Percentiles rank a stretch among this genome's conserved stretches.
phyloP scores from a whole-genome alignment of 352 stramenopile species.

The Plasmopara halstedii region DNA sequence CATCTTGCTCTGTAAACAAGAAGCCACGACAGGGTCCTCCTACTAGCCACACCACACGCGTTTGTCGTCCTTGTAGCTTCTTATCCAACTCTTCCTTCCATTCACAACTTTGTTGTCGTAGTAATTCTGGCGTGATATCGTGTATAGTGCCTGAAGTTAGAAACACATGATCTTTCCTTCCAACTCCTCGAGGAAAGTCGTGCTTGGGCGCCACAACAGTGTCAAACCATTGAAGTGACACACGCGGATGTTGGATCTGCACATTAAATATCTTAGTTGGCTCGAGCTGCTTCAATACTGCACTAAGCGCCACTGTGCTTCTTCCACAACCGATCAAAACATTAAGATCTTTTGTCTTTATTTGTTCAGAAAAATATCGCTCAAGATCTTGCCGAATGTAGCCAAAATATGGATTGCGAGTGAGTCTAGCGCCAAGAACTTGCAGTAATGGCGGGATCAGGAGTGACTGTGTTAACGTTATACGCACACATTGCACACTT shows the following conservation, averaged over 20 bases:
- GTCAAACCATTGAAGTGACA: constrained; percentile 45
- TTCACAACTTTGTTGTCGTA: constrained; percentile 19
- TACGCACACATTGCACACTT: constrained; percentile 13
- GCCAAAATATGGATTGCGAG: constrained; percentile 39
- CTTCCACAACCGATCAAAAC: constrained; percentile 68
- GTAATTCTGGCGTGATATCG: constrained; percentile 21
- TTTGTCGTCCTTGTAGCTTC: constrained; percentile 14
- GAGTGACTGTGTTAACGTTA: constrained; percentile 23
- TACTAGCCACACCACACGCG: constrained; percentile 43
- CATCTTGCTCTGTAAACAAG: constrained; percentile 29
- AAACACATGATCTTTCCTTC: constrained; percentile 21
- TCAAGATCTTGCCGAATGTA: constrained; percentile 18
- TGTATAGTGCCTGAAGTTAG: constrained; percentile 51
- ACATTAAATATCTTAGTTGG: constrained; percentile 44
- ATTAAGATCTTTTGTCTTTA: constrained; percentile 5
- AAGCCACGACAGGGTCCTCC: constrained; percentile 64
- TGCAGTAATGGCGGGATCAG: constrained; percentile 40
- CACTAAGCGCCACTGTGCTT: constrained; percentile 56
- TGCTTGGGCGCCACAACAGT: constrained; percentile 54
- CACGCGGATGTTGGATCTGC: constrained; percentile 70
- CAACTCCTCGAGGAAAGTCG: constrained; percentile 25
- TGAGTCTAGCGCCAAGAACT: constrained; percentile 24
- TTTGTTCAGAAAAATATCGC: constrained; percentile 1
- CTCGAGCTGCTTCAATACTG: constrained; percentile 30
- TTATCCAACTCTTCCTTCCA: constrained; percentile 19